Percentiles rank a stretch among this genome's conserved stretches.
These are phyloP conservation scores for Cyclotella choctawhatcheeana DNA, from an alignment of 108 stramenopile species.

Conservation along the genomic window DNA sequence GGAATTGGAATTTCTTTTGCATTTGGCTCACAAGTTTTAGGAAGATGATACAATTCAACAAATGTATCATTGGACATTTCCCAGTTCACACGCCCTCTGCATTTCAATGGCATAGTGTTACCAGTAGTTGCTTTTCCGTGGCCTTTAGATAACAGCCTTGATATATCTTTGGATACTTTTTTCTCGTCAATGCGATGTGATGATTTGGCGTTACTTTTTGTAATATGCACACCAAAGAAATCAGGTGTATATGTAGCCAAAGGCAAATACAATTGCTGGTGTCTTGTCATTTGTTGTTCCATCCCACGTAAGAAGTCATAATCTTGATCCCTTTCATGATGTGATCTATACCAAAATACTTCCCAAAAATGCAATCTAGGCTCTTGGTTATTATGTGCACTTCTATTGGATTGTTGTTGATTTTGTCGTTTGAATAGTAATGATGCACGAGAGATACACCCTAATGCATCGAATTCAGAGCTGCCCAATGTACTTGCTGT, in stretches of 20 bases:
- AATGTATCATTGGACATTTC: constrained; percentile 34
- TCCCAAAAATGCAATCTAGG: constrained; percentile 52
- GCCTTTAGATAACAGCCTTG: neutral
- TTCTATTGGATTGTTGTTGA: too few relatives aligned
- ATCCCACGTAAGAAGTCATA: constrained; percentile 19
- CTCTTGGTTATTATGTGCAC: neutral
- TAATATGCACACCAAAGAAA: constrained; percentile 30
- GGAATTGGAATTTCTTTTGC: too few relatives aligned
- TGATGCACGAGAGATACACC: constrained; percentile 39
- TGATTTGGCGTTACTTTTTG: neutral
- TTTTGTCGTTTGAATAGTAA: too few relatives aligned
- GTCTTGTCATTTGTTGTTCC: constrained; percentile 45
- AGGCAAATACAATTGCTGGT: constrained; percentile 32
- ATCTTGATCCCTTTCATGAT: constrained; percentile 15
- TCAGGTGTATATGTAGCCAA: constrained; percentile 35
- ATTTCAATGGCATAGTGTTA: constrained; percentile 23
- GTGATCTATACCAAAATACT: constrained; percentile 40
- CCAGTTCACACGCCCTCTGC: constrained; percentile 43
- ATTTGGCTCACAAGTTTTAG: constrained; percentile 50
- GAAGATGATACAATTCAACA: constrained; percentile 40
- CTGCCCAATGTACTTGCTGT: too few relatives aligned
- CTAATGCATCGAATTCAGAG: constrained; percentile 47
- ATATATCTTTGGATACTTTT: constrained; percentile 27
- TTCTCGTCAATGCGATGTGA: constrained; percentile 18
- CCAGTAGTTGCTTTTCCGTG: neutral